These are phyloP conservation scores for Blastocystis sp. DNA, from an alignment of 352 stramenopile species.

Conservation along the genomic window DNA sequence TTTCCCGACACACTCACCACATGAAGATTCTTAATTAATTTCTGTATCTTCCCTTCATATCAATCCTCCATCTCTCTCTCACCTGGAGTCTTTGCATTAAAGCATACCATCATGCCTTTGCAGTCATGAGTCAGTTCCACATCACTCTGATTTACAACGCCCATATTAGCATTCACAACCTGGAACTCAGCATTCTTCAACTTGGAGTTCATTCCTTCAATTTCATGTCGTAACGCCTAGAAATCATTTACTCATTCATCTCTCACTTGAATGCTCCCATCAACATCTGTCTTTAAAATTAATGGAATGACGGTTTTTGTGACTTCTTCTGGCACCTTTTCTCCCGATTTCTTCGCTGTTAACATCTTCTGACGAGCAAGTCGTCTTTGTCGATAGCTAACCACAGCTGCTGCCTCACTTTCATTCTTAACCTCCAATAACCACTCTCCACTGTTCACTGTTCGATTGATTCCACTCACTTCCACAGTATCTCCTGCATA, in stretches of 20 bases:
- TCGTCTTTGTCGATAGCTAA: conserved; percentile 13
- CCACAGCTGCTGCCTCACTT: neutral
- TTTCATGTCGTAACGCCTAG: conserved; percentile 66
- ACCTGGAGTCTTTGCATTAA: conserved; percentile 80
- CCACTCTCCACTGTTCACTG: conserved; percentile 78
- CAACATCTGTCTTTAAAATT: conserved; percentile 95
- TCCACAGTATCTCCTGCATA: conserved; percentile 84
- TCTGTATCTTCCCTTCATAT: conserved; percentile 13
- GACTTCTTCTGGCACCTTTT: conserved; percentile 83
- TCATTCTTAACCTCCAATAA: conserved; percentile 73
- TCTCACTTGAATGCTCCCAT: conserved; percentile 89
- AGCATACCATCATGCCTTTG: conserved; percentile 80
- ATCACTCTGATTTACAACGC: conserved; percentile 80
- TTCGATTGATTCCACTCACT: conserved; percentile 80
- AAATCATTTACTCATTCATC: conserved; percentile 70
- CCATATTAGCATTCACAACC: conserved; percentile 67
- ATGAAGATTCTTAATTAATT: neutral
- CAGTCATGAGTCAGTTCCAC: conserved; percentile 79
- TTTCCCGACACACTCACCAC: neutral
- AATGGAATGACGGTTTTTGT: conserved; percentile 79
- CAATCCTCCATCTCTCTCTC: conserved; percentile 74
- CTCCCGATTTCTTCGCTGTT: conserved; percentile 72
- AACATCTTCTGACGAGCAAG: conserved; percentile 56
- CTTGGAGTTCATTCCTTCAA: conserved; percentile 73
- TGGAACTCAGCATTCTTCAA: conserved; percentile 78